Conservation (phyloP, 2,329 filamentous ascomycete genomes). For the Cytospora chrysosperma region DNA sequence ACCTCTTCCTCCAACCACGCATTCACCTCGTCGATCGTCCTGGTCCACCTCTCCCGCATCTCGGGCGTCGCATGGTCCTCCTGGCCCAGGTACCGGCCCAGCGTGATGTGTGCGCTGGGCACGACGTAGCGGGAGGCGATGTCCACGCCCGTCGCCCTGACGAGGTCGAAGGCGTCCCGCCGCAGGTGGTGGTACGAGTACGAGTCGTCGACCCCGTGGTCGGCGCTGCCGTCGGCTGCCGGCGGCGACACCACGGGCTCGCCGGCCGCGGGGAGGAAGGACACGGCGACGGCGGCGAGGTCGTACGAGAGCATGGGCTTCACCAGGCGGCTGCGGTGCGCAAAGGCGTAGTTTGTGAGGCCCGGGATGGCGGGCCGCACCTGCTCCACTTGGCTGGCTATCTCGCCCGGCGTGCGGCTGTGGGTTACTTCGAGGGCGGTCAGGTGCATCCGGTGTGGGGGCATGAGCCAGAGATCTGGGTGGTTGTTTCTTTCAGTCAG, state of each 20-base stretch:
- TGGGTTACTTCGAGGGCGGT: constrained; percentile 85
- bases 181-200: constrained; percentile 93
- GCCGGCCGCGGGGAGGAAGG: constrained; percentile 76
- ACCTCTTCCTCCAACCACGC: constrained; percentile 67
- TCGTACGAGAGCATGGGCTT: constrained; percentile 85
- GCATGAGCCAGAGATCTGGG: constrained; percentile 79
- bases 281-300: constrained; percentile 79
- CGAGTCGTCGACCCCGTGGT: constrained; percentile 47
- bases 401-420: constrained; percentile 68
- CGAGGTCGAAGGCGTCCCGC: constrained; percentile 68
- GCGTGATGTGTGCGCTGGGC: constrained; percentile 84
- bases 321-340: constrained; percentile 71
- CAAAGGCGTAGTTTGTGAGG: constrained; percentile 65
- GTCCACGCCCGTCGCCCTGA: constrained; percentile 60
- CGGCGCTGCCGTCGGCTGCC: constrained; percentile 33
- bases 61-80: constrained; percentile 60
- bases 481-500: too few relatives aligned
- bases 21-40: constrained; percentile 75
- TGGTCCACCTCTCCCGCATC: constrained; percentile 64
- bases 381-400: constrained; percentile 58
- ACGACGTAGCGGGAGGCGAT: constrained; percentile 82
- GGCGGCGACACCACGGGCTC: constrained; percentile 48
- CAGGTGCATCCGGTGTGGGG: constrained; percentile 73
- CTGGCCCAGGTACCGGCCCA: constrained; percentile 74
- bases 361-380: constrained; percentile 56